Base-by-base conservation (phyloP, 2,329 filamentous ascomycete genomes). In the Didymella lethalis region DNA sequence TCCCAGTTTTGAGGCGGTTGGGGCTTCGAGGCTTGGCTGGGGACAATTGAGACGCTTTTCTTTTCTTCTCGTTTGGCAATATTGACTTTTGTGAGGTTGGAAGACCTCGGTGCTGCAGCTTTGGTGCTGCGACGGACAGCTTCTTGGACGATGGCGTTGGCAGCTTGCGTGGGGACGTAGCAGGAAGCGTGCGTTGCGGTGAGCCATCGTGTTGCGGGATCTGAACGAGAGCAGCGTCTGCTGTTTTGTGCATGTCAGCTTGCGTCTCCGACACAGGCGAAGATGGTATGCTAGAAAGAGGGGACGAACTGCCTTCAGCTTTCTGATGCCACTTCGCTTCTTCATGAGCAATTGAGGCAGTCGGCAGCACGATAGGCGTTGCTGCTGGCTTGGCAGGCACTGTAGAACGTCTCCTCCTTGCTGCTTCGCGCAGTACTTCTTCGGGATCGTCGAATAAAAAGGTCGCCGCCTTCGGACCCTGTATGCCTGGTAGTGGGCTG, bases 401-500 rank as follows among this genome's bases (percentile, higher is more conserved):
- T 16, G 43, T 57, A 23, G 58, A 57, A 44, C 55, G 59, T 26
- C 49, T 62, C n/a, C 43, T 40, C 43, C 38, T 51, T 16, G 57
- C 52, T 57, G 61, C 56, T 59, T 64, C 54, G 26, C 64, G 60
- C 8, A 69, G 36, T 2, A 71, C 57, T 20, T 66, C 65, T 43
- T 70, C 68, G 1, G 65, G 64, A n/a, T 68, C 57, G 7, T 70
- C 68, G 10, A 67, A 48, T 11, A 64, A 54, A 36, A 64, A 67
- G 0, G 52, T 47, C 10, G 57, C 57, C 4, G 62, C 66, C 48
- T 70, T 69, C 1, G 61, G 64, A 11, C 62, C 66, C 26, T 70
- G 69, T 16, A 67, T 56, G 5, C 61, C 59, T 10, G 65, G 48
- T 14, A 60, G 50, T 8, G 40, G 26, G 23, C 41, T 60, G 5